A percentile compares a stretch with the other conserved stretches of the same genome.
These are phyloP conservation scores for Lentinula edodes DNA, from an alignment of 768 basidiomycete species.

Conservation along the genomic window DNA sequence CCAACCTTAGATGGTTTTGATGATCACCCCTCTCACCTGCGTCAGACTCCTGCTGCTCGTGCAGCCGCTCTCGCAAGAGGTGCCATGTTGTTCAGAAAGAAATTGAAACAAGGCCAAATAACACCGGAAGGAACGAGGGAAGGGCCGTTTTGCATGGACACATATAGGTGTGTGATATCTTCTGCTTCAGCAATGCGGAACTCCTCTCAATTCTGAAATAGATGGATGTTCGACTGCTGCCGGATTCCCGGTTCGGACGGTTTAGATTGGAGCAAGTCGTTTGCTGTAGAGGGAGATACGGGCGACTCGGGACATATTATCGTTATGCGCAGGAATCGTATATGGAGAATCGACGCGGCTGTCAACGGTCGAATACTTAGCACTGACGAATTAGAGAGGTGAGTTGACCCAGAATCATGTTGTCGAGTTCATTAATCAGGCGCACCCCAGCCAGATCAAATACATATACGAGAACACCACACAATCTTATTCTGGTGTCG, in stretches of 20 bases:
- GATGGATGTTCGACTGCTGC: slow-evolving; percentile 93
- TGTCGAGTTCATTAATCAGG: not conserved
- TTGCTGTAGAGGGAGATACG: slow-evolving; percentile 49
- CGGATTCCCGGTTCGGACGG: slow-evolving; percentile 72
- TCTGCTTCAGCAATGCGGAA: not conserved
- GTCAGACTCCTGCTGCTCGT: slow-evolving; percentile 52
- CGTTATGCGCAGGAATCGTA: slow-evolving; percentile 77
- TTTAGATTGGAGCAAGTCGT: slow-evolving; percentile 71
- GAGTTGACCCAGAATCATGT: slow-evolving; percentile 10
- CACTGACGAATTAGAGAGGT: slow-evolving; percentile 63
- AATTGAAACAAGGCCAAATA: slow-evolving; percentile 60
- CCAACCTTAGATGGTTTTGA: slow-evolving; percentile 70
- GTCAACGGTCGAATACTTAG: slow-evolving; percentile 53
- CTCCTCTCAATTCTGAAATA: slow-evolving; percentile 18
- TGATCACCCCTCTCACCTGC: slow-evolving; percentile 54
- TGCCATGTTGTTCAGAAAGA: slow-evolving; percentile 69
- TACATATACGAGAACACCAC: slow-evolving; percentile 63
- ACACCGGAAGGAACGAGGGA: slow-evolving; percentile 64
- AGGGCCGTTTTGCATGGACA: slow-evolving; percentile 79
- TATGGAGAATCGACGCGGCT: slow-evolving; percentile 74
- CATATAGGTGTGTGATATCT: slow-evolving; percentile 53
- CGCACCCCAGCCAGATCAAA: slow-evolving; percentile 53
- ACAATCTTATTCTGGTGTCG: slow-evolving; percentile 65
- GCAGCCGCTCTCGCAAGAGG: slow-evolving; percentile 70
- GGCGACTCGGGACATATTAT: slow-evolving; percentile 76